A percentile compares a stretch with the other conserved stretches of the same genome.
Conservation (phyloP, 139 green algal species). For the Spirogloea muscicola region DNA sequence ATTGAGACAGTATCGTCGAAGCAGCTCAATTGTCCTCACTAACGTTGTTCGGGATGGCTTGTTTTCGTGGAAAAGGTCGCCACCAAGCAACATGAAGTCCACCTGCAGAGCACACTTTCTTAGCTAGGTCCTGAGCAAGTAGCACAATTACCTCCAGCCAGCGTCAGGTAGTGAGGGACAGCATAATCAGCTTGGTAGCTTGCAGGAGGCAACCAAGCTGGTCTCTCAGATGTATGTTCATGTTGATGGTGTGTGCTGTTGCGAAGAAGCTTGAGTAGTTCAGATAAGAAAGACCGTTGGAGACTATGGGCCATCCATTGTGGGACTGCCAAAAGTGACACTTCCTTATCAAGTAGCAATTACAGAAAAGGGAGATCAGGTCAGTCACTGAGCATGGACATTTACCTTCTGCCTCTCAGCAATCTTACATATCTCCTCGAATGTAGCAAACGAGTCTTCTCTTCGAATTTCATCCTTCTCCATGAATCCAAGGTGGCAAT, state of each 20-base stretch:
- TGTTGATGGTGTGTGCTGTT: no score
- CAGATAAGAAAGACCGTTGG: no score
- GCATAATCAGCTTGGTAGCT: no score
- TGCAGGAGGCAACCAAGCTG: no score
- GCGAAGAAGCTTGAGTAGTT: no score
- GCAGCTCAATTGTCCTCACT: slow-evolving; percentile 73
- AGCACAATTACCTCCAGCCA: no score
- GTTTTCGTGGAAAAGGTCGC: slow-evolving; percentile 98
- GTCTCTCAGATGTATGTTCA: no score
- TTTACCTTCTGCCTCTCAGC: slow-evolving; percentile 44
- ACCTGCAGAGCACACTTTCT: slow-evolving; percentile 53
- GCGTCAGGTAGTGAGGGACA: no score
- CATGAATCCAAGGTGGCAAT: slow-evolving; percentile 95
- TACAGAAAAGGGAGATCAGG: neutral
- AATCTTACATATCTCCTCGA: slow-evolving; percentile 83
- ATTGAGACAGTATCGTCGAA: slow-evolving; percentile 77
- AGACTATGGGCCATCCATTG: no score
- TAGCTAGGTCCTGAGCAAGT: no score
- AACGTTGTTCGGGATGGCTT: slow-evolving; percentile 77
- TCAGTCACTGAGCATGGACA: no score
- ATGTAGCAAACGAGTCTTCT: slow-evolving; percentile 88
- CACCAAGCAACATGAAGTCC: slow-evolving; percentile 89
- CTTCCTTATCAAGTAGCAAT: neutral
- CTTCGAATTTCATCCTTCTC: slow-evolving; percentile 88
- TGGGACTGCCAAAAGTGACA: neutral